These are phyloP conservation scores for Paxillus rubicundulus DNA, from an alignment of 768 basidiomycete species.

Conservation along the genomic window DNA sequence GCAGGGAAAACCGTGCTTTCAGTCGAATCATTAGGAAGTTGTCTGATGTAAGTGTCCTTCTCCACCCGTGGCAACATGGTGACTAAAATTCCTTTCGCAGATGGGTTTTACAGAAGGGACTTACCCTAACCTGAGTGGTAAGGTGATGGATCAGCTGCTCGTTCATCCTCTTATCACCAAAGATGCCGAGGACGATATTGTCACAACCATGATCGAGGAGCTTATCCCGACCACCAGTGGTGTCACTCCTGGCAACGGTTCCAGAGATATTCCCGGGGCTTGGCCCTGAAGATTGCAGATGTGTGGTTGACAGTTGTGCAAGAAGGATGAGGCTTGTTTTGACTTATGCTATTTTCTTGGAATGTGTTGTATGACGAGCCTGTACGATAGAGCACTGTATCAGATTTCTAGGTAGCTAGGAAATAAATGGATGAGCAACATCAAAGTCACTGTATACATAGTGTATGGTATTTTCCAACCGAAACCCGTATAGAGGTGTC, in stretches of 20 bases:
- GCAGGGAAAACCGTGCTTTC: slow-evolving; percentile 37
- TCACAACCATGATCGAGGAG: slow-evolving; percentile 60
- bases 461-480: no score
- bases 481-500: no score
- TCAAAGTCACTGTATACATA: no score
- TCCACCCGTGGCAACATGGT: slow-evolving; percentile 6
- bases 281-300: slow-evolving; percentile 38
- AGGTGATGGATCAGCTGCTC: slow-evolving; percentile 51
- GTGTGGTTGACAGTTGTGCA: not conserved
- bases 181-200: slow-evolving; percentile 63
- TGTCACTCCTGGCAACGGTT: slow-evolving; percentile 32
- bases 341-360: not conserved
- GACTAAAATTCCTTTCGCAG: slow-evolving; percentile 33
- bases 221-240: slow-evolving; percentile 44
- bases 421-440: not conserved
- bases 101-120: slow-evolving; percentile 71
- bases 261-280: slow-evolving; percentile 42
- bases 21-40: slow-evolving; percentile 56
- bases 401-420: not conserved
- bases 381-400: not conserved
- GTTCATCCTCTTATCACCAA: slow-evolving; percentile 40
- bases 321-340: not conserved
- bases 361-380: not conserved
- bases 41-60: slow-evolving; percentile 51
- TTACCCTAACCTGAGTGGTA: slow-evolving; percentile 50